phyloP scores from a whole-genome alignment of 2,329 filamentous ascomycete genomes.

The Pseudogymnoascus sp. region DNA sequence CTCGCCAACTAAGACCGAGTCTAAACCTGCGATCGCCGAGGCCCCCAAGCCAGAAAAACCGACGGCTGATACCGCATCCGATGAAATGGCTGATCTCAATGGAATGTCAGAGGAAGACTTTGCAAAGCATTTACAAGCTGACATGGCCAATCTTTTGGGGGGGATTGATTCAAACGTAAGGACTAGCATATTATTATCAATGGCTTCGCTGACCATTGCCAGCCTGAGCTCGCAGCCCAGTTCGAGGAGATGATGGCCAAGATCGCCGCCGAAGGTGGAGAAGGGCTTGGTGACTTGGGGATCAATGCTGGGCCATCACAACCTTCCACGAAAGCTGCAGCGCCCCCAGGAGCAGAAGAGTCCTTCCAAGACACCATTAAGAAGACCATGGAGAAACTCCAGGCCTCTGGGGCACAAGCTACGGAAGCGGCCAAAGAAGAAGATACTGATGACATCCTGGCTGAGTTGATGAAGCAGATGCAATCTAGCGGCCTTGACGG shows the following conservation, averaged over 20 bases:
- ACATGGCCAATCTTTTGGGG: constrained; percentile 77
- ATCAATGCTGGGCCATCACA: constrained; percentile 17
- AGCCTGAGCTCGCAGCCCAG: constrained; percentile 68
- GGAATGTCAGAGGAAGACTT: constrained; percentile 66
- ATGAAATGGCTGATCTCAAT: constrained; percentile 28
- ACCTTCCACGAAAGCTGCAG: constrained; percentile 19
- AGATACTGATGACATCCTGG: constrained; percentile 68
- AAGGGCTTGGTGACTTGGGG: constrained; percentile 30
- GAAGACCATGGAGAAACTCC: constrained; percentile 93
- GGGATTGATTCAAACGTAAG: constrained; percentile 56
- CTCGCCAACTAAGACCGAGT: constrained; percentile 52
- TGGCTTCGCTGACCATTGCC: constrained; percentile 2
- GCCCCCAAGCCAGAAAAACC: constrained; percentile 22
- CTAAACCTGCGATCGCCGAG: constrained; percentile 32
- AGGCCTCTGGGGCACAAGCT: constrained; percentile 76
- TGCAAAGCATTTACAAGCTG: constrained; percentile 75
- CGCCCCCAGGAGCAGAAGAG: constrained; percentile 41
- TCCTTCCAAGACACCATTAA: constrained; percentile 89
- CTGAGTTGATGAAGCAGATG: constrained; percentile 88
- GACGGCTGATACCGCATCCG: constrained; percentile 8
- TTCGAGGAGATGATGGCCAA: constrained; percentile 73
- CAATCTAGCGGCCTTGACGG: constrained; percentile 54
- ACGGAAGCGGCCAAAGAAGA: constrained; percentile 67
- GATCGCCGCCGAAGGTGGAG: constrained; percentile 44
- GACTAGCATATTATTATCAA: not conserved